Base-by-base conservation (phyloP, 2,329 filamentous ascomycete species). In the Ascochyta koolunga region DNA sequence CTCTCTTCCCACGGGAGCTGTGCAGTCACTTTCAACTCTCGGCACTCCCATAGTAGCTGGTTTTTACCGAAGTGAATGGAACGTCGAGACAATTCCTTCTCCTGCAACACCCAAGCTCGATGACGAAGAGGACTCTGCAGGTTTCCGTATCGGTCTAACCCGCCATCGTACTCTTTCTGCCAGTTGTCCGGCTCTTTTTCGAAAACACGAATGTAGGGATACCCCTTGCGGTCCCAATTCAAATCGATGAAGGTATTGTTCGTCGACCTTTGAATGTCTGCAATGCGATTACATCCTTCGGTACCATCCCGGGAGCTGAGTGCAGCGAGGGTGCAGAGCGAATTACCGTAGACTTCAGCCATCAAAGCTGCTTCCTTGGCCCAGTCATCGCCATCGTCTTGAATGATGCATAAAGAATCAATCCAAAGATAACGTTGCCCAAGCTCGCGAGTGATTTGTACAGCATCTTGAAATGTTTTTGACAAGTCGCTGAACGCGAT, bases 371-470 rank as follows among this genome's bases (percentile, higher is more conserved):
- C 36, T 21, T 59, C 56, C 5, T 19, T 7, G 3, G 5, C 11
- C 48, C 44, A 49, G 19, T 59, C 56, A n/a, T 42, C 22, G 1
- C 1, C 4, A 31, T 25, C 13, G n/a, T 56, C 44, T 15, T 59
- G 52, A 4, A 59, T 39, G 7, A 59, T 56, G 38, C 56, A 59
- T 6, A 59, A 7, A 15, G 51, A 51, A 31, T 59, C 56, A 7
- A 59, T 59, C 56, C 56, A 59, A 1, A 59, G n/a, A 40, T 55
- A 59, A 2, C 33, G 41, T 1, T 39, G 5, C 4, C 44, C 53
- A 5, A 59, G 43, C 29, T 43, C 9, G 2, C 44, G 15, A 4
- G 39, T 38, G 15, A 53, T 13, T 3, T 16, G 1, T 3, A 59
- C 39, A 22, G 56, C 56, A 39, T 59, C 52, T 1, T 4, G 25